Percentiles rank a stretch among this genome's conserved stretches.
Evolutionary conservation across 768 basidiomycete species (phyloP).

Genomic region (Omphalotus guepiniiformis): DNA sequence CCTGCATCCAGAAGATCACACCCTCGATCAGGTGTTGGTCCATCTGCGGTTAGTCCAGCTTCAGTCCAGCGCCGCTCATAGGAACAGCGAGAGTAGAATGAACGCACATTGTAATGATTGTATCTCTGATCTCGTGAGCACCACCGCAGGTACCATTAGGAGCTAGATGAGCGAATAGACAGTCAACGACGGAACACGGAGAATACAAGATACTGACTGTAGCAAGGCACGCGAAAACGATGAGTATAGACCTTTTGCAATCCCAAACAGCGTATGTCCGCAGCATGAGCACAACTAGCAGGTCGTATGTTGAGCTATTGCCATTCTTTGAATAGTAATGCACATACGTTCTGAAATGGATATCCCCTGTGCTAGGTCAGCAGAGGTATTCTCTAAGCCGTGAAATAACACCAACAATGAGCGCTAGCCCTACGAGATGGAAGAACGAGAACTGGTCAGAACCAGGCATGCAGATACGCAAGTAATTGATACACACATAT

Average conservation of each 20-base stretch:
- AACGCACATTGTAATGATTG: neutral
- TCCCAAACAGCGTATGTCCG: conserved; percentile 46
- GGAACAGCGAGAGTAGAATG: neutral
- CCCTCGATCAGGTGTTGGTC: conserved; percentile 19
- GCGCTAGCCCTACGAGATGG: neutral
- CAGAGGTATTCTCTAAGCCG: neutral
- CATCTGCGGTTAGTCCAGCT: conserved; percentile 12
- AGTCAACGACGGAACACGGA: neutral
- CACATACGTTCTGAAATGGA: neutral
- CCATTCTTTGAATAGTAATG: neutral
- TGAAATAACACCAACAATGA: neutral
- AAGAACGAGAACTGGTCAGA: neutral
- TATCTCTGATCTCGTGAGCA: neutral
- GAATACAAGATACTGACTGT: conserved; percentile 14
- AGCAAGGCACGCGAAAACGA: conserved; percentile 26
- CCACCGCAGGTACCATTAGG: neutral
- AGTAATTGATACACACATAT: too few relatives aligned
- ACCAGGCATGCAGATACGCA: too few relatives aligned
- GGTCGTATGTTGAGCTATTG: neutral
- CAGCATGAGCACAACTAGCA: conserved; percentile 33
- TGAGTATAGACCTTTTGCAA: conserved; percentile 28
- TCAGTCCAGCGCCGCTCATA: neutral
- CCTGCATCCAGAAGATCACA: conserved; percentile 30
- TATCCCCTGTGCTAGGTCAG: neutral
- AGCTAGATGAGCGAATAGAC: neutral